A percentile compares a stretch with the other conserved stretches of the same genome.
Evolutionary conservation across 2,329 filamentous ascomycete genomes (phyloP).

Genomic region (Mollisiaceae sp.): DNA sequence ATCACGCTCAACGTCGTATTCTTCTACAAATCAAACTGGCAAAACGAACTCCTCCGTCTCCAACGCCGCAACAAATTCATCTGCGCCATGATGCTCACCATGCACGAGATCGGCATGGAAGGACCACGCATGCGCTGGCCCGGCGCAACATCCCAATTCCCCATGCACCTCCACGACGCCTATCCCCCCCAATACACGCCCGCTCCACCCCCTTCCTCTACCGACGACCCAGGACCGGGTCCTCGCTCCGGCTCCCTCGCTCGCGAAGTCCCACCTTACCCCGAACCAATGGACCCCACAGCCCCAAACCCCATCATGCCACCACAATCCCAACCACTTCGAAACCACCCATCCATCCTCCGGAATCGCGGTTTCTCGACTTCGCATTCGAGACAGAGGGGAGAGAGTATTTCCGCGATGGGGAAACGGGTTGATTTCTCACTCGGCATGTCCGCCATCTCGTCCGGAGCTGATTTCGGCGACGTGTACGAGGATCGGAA

Average conservation of each 20-base stretch:
- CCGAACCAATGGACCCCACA: constrained; percentile 18
- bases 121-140: constrained; percentile 42
- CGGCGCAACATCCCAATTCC: constrained; percentile 39
- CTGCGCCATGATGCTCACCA: constrained; percentile 84
- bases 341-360: constrained; percentile 56
- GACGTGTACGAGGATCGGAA: constrained; percentile 67
- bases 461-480: constrained; percentile 61
- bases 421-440: constrained; percentile 72
- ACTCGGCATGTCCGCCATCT: constrained; percentile 66
- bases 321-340: not conserved
- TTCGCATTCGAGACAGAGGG: constrained; percentile 52
- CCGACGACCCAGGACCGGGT: constrained; percentile 31
- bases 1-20: constrained; percentile 92
- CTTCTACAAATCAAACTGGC: constrained; percentile 97
- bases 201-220: not conserved
- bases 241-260: constrained; percentile 41
- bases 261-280: constrained; percentile 47
- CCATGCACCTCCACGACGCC: constrained; percentile 39
- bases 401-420: constrained; percentile 62
- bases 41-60: constrained; percentile 90
- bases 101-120: constrained; percentile 51
- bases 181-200: constrained; percentile 32
- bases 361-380: constrained; percentile 51
- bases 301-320: constrained; percentile 31
- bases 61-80: constrained; percentile 94